These are phyloP conservation scores for Thalassiosira gravida DNA, from an alignment of 352 stramenopile species.

Conservation along the genomic window DNA sequence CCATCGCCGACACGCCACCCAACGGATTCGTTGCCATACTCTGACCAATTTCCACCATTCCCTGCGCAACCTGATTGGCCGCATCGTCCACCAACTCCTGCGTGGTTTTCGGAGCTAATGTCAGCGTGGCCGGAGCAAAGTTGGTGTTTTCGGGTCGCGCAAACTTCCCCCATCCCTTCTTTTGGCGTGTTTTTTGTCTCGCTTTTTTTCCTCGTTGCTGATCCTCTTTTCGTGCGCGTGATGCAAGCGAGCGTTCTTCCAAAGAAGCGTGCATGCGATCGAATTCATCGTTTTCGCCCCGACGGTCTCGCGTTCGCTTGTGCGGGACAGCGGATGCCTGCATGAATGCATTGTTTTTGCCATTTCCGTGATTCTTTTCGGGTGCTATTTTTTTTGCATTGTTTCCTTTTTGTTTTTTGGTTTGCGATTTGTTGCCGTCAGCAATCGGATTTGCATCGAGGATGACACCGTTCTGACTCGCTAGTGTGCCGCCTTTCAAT, in stretches of 20 bases:
- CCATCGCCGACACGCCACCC: background rate
- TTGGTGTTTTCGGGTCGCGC: slow-evolving; percentile 16
- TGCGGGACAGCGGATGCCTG: background rate
- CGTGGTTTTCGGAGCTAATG: slow-evolving; percentile 49
- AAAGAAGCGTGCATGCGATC: slow-evolving; percentile 42
- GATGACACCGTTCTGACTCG: slow-evolving; percentile 49
- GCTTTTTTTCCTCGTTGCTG: slow-evolving; percentile 29
- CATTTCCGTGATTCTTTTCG: background rate
- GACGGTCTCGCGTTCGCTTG: background rate
- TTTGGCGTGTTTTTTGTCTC: slow-evolving; percentile 28
- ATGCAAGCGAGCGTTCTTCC: slow-evolving; percentile 48
- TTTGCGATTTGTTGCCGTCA: slow-evolving; percentile 4
- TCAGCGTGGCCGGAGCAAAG: slow-evolving; percentile 45
- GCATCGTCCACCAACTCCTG: slow-evolving; percentile 57
- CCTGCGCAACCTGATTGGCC: slow-evolving; percentile 36
- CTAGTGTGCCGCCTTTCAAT: slow-evolving; percentile 49
- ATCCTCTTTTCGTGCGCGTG: slow-evolving; percentile 43
- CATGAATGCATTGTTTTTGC: background rate
- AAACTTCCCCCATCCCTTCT: slow-evolving; percentile 42
- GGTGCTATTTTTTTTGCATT: background rate
- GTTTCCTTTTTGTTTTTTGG: slow-evolving; percentile 20
- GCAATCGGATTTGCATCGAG: slow-evolving; percentile 22
- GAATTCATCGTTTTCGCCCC: slow-evolving; percentile 55
- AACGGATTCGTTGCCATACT: background rate
- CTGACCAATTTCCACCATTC: slow-evolving; percentile 53